Base-by-base conservation (phyloP, 2,329 filamentous ascomycete genomes). In the Tolypocladium album region DNA sequence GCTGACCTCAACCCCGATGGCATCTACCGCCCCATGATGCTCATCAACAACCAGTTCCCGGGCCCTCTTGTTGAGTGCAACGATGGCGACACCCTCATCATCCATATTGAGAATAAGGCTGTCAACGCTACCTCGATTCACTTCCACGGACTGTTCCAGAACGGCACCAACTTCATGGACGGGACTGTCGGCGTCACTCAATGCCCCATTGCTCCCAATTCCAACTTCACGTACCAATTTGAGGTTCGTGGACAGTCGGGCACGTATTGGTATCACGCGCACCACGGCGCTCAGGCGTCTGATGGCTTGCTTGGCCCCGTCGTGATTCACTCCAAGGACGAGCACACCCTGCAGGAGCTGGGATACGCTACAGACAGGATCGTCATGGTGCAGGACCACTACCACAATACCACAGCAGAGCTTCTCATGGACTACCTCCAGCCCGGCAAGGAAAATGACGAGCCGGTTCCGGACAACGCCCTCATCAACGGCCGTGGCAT, bases 141-240 rank as follows among this genome's bases (percentile, higher is more conserved):
- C 69, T 92, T 89, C 70, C 89, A 93, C 65, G 89, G 89, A 20
- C 79, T 93, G 63, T 90, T 85, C 68, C 88, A 91, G 68, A 89
- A 89, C 64, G 88, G 87, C 13, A 89, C 88, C 0, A 89, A 85
- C 61, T 79, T 80, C 60, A 89, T 90, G 86, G 89, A 93, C 67
- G 89, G 89, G 0, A 82, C 87, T 1, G 78, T 84, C 0, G 86
- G 83, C 42, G 79, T 89, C 6, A 87, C 82, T 0, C 88, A 89
- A 68, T 89, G 86, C 62, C 79, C 82, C 0, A 86, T 91, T 55
- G 78, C 83, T 0, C 84, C 88, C 0, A 84, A 83, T 1, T 74
- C 78, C 2, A 82, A 76, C 1, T 87, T 88, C 63, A 84, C 80
- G 0, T 92, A 91, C 69, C 81, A 82, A 20, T 91, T 91, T 68